These are phyloP conservation scores for Metschnikowia cerradonensis DNA, from an alignment of 805 yeast genomes.

Conservation along the genomic window DNA sequence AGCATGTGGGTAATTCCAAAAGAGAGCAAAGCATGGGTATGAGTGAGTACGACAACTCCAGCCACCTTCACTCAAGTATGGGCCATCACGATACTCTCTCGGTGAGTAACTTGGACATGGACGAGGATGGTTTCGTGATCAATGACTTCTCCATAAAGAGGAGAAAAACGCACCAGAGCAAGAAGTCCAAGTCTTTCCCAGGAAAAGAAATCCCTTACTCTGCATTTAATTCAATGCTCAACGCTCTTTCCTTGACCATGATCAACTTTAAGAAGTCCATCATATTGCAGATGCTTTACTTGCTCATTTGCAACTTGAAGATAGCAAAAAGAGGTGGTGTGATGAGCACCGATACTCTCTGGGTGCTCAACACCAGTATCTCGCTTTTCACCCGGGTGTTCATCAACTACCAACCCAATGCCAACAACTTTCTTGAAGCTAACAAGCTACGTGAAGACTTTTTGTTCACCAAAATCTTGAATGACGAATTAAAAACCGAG, in stretches of 20 bases:
- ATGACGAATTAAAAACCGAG: conserved; percentile 38
- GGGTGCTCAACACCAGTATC: conserved; percentile 18
- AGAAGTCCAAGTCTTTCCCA: conserved; percentile 9
- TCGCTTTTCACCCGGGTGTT: conserved; percentile 35
- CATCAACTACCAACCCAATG: conserved; percentile 32
- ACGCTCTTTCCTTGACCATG: conserved; percentile 41
- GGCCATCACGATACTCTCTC: conserved; percentile 2
- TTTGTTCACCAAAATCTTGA: conserved; percentile 34
- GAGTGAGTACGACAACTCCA: conserved; percentile 2
- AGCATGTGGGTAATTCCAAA: conserved; percentile 27
- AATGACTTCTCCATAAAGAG: conserved; percentile 42
- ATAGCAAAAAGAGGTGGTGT: conserved; percentile 27
- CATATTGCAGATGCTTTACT: conserved; percentile 40
- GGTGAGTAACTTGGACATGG: conserved; percentile 32
- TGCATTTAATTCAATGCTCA: conserved; percentile 39
- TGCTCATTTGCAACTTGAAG: conserved; percentile 38
- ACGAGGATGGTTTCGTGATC: conserved; percentile 44
- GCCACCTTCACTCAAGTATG: conserved; percentile 2
- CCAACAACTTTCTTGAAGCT: conserved; percentile 10
- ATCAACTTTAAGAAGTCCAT: conserved; percentile 42
- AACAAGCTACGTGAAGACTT: conserved; percentile 28
- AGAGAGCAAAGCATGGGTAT: neutral
- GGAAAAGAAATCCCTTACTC: conserved; percentile 29
- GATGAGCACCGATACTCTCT: conserved; percentile 15
- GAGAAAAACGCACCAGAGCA: conserved; percentile 14